Percentiles rank a stretch among this genome's conserved stretches.
Conservation (phyloP, 331 rosid species). For the Arachis monticola region DNA sequence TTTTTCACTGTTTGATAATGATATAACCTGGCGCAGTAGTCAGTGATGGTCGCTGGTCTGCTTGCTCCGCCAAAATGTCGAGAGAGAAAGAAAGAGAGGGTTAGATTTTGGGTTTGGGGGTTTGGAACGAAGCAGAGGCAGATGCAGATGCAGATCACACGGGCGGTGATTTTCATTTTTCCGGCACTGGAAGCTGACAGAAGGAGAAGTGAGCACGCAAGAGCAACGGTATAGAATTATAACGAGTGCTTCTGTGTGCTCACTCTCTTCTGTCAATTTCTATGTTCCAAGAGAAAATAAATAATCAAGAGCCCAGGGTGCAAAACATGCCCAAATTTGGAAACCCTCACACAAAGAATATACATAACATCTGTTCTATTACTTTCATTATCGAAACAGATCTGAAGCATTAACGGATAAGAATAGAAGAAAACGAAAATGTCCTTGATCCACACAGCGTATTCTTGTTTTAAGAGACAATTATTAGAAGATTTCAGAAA, state of each 20-base stretch:
- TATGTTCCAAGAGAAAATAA: constrained; percentile 43
- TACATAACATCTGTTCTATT: background rate
- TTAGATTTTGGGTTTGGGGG: background rate
- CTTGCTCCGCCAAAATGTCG: background rate
- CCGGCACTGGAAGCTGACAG: constrained; percentile 72
- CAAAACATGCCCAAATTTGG: constrained; percentile 32
- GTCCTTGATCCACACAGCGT: constrained; percentile 21
- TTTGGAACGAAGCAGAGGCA: constrained; percentile 44
- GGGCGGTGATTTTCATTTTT: background rate
- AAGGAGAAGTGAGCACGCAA: constrained; percentile 92
- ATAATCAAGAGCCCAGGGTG: background rate
- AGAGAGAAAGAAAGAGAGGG: constrained; percentile 31
- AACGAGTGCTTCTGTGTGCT: constrained; percentile 84
- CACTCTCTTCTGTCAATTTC: constrained; percentile 99
- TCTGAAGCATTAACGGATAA: constrained; percentile 46
- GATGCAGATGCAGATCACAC: background rate
- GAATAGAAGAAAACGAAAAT: constrained; percentile 24
- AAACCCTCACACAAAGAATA: background rate
- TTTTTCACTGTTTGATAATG: constrained; percentile 45
- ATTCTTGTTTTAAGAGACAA: constrained; percentile 26
- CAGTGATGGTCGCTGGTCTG: background rate
- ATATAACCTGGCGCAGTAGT: constrained; percentile 33
- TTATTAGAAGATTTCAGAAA: constrained; percentile 25
- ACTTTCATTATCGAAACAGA: constrained; percentile 45
- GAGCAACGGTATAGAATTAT: constrained; percentile 60